phyloP scores from a whole-genome alignment of 2,329 filamentous ascomycete genomes.

The Mariannaea sp. region DNA sequence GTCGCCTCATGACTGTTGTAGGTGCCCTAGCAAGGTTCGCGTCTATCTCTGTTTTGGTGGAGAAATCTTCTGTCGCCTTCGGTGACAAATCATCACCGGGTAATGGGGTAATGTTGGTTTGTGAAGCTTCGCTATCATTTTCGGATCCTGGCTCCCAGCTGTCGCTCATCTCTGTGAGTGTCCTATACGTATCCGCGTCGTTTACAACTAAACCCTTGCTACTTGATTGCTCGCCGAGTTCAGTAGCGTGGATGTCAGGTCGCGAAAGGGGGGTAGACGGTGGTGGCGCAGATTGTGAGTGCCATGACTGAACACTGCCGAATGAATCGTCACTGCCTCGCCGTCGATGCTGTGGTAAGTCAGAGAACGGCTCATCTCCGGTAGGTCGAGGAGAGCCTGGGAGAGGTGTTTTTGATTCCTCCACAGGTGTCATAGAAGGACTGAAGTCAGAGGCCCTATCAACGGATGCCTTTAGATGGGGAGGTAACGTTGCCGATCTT shows the following conservation, averaged over 20 bases:
- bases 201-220: not conserved
- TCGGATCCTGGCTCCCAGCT: conserved; percentile 34
- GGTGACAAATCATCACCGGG: conserved; percentile 20
- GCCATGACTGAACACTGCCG: conserved; percentile 58
- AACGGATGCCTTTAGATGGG: conserved; percentile 38
- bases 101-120: conserved; percentile 36
- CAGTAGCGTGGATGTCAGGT: conserved; percentile 44
- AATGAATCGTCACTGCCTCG: conserved; percentile 54
- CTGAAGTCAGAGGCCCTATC: conserved; percentile 11
- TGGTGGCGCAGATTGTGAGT: conserved; percentile 46
- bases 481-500: conserved; percentile 38
- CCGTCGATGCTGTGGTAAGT: conserved; percentile 12
- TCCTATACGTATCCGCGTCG: conserved; percentile 9
- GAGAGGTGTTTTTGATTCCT: conserved; percentile 9
- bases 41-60: not conserved
- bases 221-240: conserved; percentile 4
- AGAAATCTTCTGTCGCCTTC: conserved; percentile 6
- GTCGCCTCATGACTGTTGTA: conserved; percentile 13
- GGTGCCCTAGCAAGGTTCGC: not conserved
- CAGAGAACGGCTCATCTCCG: not conserved
- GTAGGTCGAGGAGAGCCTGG: not conserved
- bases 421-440: conserved; percentile 33
- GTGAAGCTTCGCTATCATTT: conserved; percentile 32
- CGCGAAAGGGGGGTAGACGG: conserved; percentile 52
- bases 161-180: conserved; percentile 22